phyloP scores from a whole-genome alignment of 1,284 basidiomycete genomes.

The Ustilago tritici region DNA sequence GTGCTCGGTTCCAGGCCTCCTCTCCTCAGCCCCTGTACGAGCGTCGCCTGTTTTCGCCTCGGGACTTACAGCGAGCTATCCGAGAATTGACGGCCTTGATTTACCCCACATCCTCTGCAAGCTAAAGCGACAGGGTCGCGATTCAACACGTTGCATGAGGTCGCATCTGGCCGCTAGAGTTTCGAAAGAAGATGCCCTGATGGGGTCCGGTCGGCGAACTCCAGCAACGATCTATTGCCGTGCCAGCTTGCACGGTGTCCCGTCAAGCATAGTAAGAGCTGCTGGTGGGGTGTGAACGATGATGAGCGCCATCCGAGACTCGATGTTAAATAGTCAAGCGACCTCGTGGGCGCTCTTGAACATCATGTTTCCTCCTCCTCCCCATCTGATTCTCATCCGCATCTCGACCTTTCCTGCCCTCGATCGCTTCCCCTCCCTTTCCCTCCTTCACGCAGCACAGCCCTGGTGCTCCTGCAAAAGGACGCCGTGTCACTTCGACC shows the following conservation, averaged over 20 bases:
- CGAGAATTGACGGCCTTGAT: background rate
- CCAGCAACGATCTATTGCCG: background rate
- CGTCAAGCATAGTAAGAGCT: background rate
- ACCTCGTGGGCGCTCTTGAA: background rate
- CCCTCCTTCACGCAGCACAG: background rate
- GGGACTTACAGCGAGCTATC: background rate
- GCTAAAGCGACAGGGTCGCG: background rate
- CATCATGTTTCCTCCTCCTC: background rate
- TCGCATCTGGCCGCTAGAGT: background rate
- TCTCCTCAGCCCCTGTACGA: background rate
- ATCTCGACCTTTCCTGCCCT: background rate
- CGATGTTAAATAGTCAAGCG: background rate
- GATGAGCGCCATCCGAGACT: background rate
- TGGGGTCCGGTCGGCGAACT: background rate
- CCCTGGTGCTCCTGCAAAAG: background rate
- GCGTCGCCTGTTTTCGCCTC: background rate
- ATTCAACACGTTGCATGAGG: background rate
- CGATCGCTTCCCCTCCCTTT: background rate
- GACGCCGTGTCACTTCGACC: background rate
- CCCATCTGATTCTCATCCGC: background rate
- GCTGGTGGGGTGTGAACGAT: background rate
- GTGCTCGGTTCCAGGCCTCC: background rate
- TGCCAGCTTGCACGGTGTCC: background rate
- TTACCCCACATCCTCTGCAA: slow-evolving; percentile 1
- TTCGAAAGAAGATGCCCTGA: background rate